phyloP scores from a whole-genome alignment of 345 rosid genomes.

The Lumnitzera littorea region DNA sequence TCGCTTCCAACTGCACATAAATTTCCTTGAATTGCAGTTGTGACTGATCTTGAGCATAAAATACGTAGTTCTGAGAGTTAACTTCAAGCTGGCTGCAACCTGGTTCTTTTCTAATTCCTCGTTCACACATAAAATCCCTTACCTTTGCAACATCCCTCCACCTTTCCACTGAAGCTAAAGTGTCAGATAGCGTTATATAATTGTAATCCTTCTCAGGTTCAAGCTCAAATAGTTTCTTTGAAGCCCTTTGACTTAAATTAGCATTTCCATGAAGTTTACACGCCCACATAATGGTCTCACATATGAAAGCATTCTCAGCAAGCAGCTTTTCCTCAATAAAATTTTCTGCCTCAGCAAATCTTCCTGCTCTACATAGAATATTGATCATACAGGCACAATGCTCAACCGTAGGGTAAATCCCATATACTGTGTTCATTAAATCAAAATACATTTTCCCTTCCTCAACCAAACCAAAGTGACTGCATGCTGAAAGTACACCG shows the following conservation, averaged over 20 bases:
- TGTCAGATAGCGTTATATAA: conserved; percentile 27
- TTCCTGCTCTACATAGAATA: conserved; percentile 29
- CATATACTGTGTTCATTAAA: conserved; percentile 14
- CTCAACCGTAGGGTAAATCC: conserved; percentile 25
- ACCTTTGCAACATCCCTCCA: conserved; percentile 19
- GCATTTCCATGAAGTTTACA: conserved; percentile 29
- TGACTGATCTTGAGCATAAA: conserved; percentile 25
- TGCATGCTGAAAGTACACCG: conserved; percentile 31
- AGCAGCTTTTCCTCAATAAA: conserved; percentile 25
- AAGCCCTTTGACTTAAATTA: conserved; percentile 23
- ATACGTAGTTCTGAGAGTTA: conserved; percentile 21
- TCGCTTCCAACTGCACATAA: conserved; percentile 11
- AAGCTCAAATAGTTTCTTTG: conserved; percentile 30
- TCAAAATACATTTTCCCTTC: conserved; percentile 25
- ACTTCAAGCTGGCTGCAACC: conserved; percentile 28
- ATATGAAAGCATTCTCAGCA: conserved; percentile 19
- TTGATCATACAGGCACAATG: conserved; percentile 33
- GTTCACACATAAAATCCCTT: conserved; percentile 21
- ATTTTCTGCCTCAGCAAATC: conserved; percentile 22
- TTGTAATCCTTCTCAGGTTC: conserved; percentile 22
- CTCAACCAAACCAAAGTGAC: conserved; percentile 24
- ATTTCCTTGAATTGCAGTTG: conserved; percentile 21
- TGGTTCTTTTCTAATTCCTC: conserved; percentile 3
- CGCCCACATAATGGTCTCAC: conserved; percentile 33
- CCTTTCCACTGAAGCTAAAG: conserved; percentile 24